phyloP scores from a whole-genome alignment of 371 early-diverging fungal genomes.

The Mortierella sp. region DNA sequence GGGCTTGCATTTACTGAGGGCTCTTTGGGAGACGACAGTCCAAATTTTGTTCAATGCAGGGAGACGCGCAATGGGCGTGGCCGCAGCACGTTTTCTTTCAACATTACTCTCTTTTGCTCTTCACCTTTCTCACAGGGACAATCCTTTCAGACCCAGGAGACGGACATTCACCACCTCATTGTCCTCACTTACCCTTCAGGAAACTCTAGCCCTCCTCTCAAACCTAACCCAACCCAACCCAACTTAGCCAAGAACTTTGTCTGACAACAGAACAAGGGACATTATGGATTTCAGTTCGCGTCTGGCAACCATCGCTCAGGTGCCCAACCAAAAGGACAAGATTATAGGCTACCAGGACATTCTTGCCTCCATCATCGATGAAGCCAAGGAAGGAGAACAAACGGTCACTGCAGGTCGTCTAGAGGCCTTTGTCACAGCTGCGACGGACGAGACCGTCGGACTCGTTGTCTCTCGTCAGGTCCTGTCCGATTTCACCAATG shows the following conservation, averaged over 20 bases:
- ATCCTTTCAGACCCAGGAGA: not conserved
- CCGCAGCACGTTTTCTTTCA: no score
- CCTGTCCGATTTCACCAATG: slow-evolving; percentile 69
- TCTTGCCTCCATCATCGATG: slow-evolving; percentile 32
- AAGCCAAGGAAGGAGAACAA: slow-evolving; percentile 16
- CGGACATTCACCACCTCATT: not conserved
- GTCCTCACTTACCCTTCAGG: not conserved
- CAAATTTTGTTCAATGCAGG: no score
- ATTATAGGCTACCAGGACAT: slow-evolving; percentile 55
- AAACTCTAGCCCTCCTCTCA: not conserved
- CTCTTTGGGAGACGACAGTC: no score
- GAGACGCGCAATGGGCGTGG: no score
- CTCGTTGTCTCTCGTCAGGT: slow-evolving; percentile 81
- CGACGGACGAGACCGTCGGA: slow-evolving; percentile 78
- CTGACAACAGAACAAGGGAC: not conserved
- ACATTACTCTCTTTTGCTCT: not conserved
- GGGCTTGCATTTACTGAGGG: no score
- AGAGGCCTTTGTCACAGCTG: slow-evolving; percentile 65
- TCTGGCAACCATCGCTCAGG: slow-evolving; percentile 38
- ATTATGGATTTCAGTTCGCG: slow-evolving; percentile 37
- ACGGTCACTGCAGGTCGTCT: slow-evolving; percentile 20
- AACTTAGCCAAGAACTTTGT: no score
- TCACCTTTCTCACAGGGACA: not conserved
- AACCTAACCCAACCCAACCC: no score
- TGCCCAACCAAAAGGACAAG: slow-evolving; percentile 53